These are phyloP conservation scores for Leucosporidium scottii DNA, from an alignment of 768 basidiomycete genomes.

Conservation along the genomic window DNA sequence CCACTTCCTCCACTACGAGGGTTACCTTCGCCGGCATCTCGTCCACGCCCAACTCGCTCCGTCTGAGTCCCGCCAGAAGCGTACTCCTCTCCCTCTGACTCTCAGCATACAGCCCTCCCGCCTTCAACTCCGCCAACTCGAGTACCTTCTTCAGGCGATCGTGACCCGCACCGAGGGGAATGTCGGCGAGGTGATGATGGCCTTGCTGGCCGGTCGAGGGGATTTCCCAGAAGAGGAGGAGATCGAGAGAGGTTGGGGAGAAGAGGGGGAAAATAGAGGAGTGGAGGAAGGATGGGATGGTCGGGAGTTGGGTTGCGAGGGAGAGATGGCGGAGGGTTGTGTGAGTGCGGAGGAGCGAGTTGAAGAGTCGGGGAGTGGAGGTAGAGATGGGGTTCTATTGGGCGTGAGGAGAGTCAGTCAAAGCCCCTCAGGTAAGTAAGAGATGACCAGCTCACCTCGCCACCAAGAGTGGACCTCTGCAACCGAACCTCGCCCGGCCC, in stretches of 20 bases:
- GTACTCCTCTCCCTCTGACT: constrained; percentile 66
- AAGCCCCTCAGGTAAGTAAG: no score
- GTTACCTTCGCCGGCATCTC: constrained; percentile 62
- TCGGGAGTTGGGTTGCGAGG: constrained; percentile 38
- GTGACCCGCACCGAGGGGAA: constrained; percentile 62
- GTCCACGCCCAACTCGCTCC: constrained; percentile 70
- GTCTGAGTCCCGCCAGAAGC: constrained; percentile 59
- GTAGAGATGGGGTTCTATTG: background rate
- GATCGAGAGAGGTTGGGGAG: constrained; percentile 63
- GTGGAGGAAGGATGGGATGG: constrained; percentile 54
- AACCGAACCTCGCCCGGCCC: no score
- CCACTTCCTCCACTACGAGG: constrained; percentile 45
- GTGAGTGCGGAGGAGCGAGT: constrained; percentile 4
- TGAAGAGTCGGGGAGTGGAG: background rate
- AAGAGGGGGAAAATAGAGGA: constrained; percentile 70
- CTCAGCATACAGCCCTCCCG: constrained; percentile 85
- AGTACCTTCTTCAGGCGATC: constrained; percentile 59
- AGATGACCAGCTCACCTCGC: no score
- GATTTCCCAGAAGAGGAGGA: constrained; percentile 70
- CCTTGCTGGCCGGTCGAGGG: constrained; percentile 57
- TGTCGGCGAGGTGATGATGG: constrained; percentile 53
- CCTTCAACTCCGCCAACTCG: constrained; percentile 52
- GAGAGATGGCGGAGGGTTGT: background rate
- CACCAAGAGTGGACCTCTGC: no score
- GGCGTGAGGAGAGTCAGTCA: no score